phyloP scores from a whole-genome alignment of 345 rosid species.

The Rhizophora mangle region DNA sequence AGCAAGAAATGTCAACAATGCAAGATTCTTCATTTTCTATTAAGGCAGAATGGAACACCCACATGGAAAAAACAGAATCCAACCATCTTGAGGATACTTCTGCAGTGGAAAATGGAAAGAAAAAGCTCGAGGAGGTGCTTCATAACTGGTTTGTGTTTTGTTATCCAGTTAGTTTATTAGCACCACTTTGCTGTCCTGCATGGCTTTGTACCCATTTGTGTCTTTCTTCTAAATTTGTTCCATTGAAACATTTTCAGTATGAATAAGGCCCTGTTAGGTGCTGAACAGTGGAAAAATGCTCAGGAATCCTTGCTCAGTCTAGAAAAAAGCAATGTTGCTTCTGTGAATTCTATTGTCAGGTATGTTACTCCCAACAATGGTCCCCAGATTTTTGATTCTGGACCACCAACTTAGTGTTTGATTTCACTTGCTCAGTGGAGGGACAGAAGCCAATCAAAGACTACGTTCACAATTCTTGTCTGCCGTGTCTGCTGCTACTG shows the following conservation, averaged over 20 bases:
- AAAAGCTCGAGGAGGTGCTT: slow-evolving; percentile 72
- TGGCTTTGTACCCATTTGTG: neutral
- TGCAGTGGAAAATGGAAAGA: slow-evolving; percentile 74
- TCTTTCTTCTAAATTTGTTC: slow-evolving; percentile 19
- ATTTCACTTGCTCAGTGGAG: slow-evolving; percentile 45
- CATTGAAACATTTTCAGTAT: slow-evolving; percentile 44
- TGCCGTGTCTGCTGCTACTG: slow-evolving; percentile 67
- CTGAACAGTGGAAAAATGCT: slow-evolving; percentile 82
- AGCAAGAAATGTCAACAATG: slow-evolving; percentile 92
- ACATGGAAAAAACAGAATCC: slow-evolving; percentile 81
- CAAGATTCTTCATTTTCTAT: slow-evolving; percentile 71
- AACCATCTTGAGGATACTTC: slow-evolving; percentile 61
- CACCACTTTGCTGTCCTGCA: slow-evolving; percentile 6
- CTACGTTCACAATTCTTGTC: slow-evolving; percentile 63
- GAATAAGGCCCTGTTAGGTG: slow-evolving; percentile 70
- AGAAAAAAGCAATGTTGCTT: slow-evolving; percentile 76
- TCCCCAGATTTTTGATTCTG: slow-evolving; percentile 1
- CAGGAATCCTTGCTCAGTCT: slow-evolving; percentile 76
- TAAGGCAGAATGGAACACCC: slow-evolving; percentile 71
- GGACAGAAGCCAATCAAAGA: slow-evolving; percentile 67
- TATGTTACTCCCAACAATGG: slow-evolving; percentile 28
- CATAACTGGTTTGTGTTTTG: slow-evolving; percentile 58
- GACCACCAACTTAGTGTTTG: slow-evolving; percentile 7
- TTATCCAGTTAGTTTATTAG: neutral
- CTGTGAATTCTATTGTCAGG: slow-evolving; percentile 87